A percentile compares a stretch with the other conserved stretches of the same genome.
These are phyloP conservation scores for Pichia phayaonensis DNA, from an alignment of 805 yeast species.

Conservation along the genomic window DNA sequence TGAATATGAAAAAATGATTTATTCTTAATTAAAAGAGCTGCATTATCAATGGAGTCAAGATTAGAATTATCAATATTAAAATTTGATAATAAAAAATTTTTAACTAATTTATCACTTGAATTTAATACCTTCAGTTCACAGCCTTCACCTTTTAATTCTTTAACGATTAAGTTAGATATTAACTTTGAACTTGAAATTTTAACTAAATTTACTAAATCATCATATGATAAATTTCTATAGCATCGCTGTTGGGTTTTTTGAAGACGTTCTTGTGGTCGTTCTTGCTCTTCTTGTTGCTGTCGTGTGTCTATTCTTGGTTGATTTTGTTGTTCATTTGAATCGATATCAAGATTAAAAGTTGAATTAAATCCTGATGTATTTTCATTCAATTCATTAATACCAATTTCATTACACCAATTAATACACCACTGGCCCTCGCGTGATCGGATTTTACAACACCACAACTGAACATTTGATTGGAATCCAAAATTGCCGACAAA, in stretches of 20 bases:
- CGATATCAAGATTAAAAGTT: not conserved
- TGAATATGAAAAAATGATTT: conserved; percentile 31
- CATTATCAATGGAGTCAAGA: conserved; percentile 16
- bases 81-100: conserved; percentile 20
- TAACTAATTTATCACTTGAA: conserved; percentile 14
- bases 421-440: conserved; percentile 47
- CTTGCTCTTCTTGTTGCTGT: not conserved
- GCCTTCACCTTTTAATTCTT: conserved; percentile 36
- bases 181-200: conserved; percentile 39
- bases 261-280: not conserved
- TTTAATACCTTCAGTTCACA: conserved; percentile 31
- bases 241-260: not conserved
- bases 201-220: conserved; percentile 33
- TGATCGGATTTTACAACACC: conserved; percentile 45
- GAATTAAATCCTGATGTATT: not conserved
- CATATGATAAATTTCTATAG: conserved; percentile 15
- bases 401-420: conserved; percentile 38
- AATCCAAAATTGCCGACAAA: conserved; percentile 32
- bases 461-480: conserved; percentile 37
- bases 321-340: not conserved
- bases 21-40: conserved; percentile 29
- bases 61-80: conserved; percentile 17
- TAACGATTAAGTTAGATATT: conserved; percentile 44
- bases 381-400: conserved; percentile 9
- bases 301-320: not conserved